A percentile compares a stretch with the other conserved stretches of the same genome.
Conservation (phyloP, 2,329 filamentous ascomycete genomes). For the Cercospora sp. region DNA sequence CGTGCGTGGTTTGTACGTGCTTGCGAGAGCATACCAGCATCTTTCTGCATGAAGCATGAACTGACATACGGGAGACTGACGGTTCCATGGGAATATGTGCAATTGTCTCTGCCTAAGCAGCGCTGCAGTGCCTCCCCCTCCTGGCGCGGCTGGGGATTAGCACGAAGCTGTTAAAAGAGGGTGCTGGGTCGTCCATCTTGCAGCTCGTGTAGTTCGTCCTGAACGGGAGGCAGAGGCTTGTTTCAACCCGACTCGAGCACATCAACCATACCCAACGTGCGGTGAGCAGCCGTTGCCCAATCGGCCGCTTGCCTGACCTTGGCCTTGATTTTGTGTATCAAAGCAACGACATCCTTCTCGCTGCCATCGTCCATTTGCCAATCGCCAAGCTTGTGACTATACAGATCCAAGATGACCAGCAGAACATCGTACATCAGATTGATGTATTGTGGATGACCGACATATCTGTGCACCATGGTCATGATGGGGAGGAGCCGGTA, state of each 20-base stretch:
- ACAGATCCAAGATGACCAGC: slow-evolving; percentile 81
- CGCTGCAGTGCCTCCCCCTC: not conserved
- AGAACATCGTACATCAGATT: slow-evolving; percentile 79
- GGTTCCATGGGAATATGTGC: not conserved
- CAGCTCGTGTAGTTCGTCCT: not conserved
- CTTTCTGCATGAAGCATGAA: not conserved
- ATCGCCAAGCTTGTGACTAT: slow-evolving; percentile 71
- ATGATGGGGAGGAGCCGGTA: slow-evolving; percentile 77
- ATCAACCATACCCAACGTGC: slow-evolving; percentile 85
- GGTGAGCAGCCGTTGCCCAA: slow-evolving; percentile 76
- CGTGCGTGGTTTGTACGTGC: not conserved
- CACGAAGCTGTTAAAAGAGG: not conserved
- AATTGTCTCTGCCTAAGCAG: not conserved
- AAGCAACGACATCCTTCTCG: slow-evolving; percentile 45
- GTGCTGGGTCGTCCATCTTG: not conserved
- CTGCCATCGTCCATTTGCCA: slow-evolving; percentile 35
- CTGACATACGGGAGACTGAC: not conserved
- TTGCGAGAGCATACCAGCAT: not conserved
- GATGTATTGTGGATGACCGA: slow-evolving; percentile 80
- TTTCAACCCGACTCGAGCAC: slow-evolving; percentile 61
- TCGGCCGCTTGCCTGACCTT: slow-evolving; percentile 77
- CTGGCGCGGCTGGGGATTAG: not conserved
- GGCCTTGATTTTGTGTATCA: slow-evolving; percentile 68
- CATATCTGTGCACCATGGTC: slow-evolving; percentile 76
- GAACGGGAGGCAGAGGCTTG: not conserved